Percentiles rank a stretch among this genome's conserved stretches.
Conservation (phyloP, 768 basidiomycete species). For the Boletus reticulatus region DNA sequence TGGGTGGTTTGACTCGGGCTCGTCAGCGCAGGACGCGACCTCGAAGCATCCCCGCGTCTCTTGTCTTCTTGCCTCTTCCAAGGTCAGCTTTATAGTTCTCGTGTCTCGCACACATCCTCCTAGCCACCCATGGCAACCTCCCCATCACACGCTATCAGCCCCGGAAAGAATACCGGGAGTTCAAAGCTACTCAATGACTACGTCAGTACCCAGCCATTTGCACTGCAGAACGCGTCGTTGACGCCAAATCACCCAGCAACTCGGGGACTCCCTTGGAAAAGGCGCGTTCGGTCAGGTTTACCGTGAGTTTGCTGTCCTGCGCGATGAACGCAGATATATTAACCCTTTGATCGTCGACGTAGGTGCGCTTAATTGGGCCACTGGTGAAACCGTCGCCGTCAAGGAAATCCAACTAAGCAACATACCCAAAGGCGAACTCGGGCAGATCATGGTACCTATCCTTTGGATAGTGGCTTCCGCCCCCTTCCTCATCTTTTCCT, state of each 20-base stretch:
- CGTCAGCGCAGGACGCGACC: constrained; percentile 39
- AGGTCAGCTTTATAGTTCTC: constrained; percentile 8
- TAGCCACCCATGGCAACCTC: constrained; percentile 21
- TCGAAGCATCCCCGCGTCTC: constrained; percentile 8
- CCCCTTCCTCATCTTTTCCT: constrained; percentile 7
- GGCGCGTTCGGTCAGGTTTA: constrained; percentile 98
- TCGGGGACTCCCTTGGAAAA: constrained; percentile 94
- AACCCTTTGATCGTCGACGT: constrained; percentile 54
- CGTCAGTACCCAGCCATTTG: constrained; percentile 35
- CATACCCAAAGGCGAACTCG: constrained; percentile 89
- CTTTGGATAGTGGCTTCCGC: not conserved
- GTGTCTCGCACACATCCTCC: not conserved
- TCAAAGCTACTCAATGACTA: constrained; percentile 66
- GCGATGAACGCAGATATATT: constrained; percentile 62
- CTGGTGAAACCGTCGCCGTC: constrained; percentile 97
- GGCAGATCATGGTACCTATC: constrained; percentile 87
- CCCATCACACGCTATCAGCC: constrained; percentile 17
- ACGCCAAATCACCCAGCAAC: constrained; percentile 58
- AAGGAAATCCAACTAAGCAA: constrained; percentile 96
- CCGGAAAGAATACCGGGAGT: constrained; percentile 31
- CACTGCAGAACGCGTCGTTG: not conserved
- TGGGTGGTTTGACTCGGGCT: constrained; percentile 22
- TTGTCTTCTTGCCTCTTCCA: constrained; percentile 12
- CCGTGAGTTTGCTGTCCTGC: constrained; percentile 51
- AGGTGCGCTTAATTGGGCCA: constrained; percentile 93